Evolutionary conservation across 306 rosid genomes (phyloP), one percentile per base, ranked within the genome.

Genomic region (Prunus fruticosa): DNA sequence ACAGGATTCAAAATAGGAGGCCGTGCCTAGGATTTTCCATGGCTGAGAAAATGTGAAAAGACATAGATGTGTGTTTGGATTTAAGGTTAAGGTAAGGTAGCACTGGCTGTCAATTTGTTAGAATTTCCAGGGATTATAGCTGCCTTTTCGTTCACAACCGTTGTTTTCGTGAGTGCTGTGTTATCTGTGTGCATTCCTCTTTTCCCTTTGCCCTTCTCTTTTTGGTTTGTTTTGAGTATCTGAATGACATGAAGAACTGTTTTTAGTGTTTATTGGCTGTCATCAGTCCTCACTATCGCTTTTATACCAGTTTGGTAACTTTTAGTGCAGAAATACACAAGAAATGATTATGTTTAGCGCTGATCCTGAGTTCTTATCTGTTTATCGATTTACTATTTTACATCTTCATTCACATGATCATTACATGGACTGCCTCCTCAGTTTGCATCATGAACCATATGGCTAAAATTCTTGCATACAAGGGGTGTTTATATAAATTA

Each of bases 1-100:
- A 72, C 70, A 50, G 65, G 88, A 83, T 62, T 62, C 83, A 75
- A 80, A 79, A 76, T 86, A 84, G 77, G 79, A 57, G 45, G 43
- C 67, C 56, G 82, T 19, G 62, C 83, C 82, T 34, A 69, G 18
- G 58, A 70, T 67, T 70, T 72, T 72, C 73, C 80, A 69, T 25
- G 78, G 60, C 45, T 43, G 77, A 76, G 45, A 5, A 50, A 32
- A 45, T 58, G 72, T 69, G 69, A 72, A 49, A 27, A 64, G 56
- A 57, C 67, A 65, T 67, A 58, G 64, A 66, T 67, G 20, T 72
- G 57, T 27, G 69, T 34, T 63, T 61, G 22, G 61, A 64, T 74
- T 45, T 68, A 20, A 69, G 47, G 25, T 61, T 58, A 27, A 51
- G 65, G 80, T 43, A 71, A 68, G 56, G 83, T 75, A 41, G 78